Percentiles rank a stretch among this genome's conserved stretches.
Conservation (phyloP, 306 rosid species). For the Vigna nakashimae region DNA sequence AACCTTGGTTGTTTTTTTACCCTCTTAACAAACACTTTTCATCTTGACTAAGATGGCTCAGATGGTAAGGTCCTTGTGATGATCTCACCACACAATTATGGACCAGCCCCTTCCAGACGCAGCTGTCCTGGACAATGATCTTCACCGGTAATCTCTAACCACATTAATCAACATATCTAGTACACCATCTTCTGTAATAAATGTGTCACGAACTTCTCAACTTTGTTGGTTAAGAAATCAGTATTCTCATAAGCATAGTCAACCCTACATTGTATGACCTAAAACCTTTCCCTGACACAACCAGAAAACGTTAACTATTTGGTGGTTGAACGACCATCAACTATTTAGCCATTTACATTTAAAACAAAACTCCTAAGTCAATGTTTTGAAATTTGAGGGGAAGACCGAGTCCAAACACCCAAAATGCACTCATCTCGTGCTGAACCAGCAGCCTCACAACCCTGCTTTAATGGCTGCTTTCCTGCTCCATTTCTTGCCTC, state of each 20-base stretch:
- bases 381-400: constrained; percentile 17
- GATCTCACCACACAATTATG: constrained; percentile 29
- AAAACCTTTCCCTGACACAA: background rate
- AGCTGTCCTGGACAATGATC: constrained; percentile 32
- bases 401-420: constrained; percentile 6
- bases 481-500: constrained; percentile 53
- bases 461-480: constrained; percentile 72
- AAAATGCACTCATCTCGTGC: constrained; percentile 60
- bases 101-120: constrained; percentile 30
- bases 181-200: constrained; percentile 9
- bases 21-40: constrained; percentile 40
- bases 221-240: constrained; percentile 1
- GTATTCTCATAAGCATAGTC: background rate
- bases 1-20: constrained; percentile 39
- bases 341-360: background rate
- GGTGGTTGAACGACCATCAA: background rate
- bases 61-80: background rate
- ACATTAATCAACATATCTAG: constrained; percentile 8
- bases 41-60: background rate
- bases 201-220: constrained; percentile 45
- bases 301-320: background rate
- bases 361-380: constrained; percentile 10
- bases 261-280: background rate
- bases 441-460: constrained; percentile 48
- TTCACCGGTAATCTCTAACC: constrained; percentile 36